Base-by-base conservation (phyloP, 108 stramenopile genomes). In the Conticribra weissflogii region DNA sequence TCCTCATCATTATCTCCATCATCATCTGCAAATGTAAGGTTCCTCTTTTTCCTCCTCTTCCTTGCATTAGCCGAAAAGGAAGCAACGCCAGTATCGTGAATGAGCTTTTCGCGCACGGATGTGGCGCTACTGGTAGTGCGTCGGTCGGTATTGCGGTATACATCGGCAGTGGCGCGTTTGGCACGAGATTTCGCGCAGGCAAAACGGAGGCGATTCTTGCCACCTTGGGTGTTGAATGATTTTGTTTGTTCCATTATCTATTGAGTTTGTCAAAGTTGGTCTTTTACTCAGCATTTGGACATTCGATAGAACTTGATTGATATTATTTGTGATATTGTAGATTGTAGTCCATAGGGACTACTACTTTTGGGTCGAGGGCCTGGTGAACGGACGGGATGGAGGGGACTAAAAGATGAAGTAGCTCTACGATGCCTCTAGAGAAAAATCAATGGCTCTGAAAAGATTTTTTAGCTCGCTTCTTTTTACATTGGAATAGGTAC, bases 101-200 rank as follows among this genome's bases (percentile, higher is more conserved):
- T 88, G 12, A 78, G 63, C 74, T 86, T 84, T 69, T 94, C 93
- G 17, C 93, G 72, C 16, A 76, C 74, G 33, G 89, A 78, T 4
- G 74, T 64, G n/a, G 93, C 83, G 36, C 81, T 89, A 36, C 77
- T 82, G 3, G 83, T 85, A 53, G 76, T 61, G 25, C 83, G 78
- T 15, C 86, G 79, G 59, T 90, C 85, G 74, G 83, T 83, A 36
- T 65, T 69, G 18, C 93, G 90, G 68, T 90, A 94, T 23, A 92
- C 88, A 81, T 94, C 93, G 19, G 93, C 90, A 30, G 83, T 88
- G 18, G 90, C 90, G 47, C 54, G 58, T 63, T 91, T 89, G 36
- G 88, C 70, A 24, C 90, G 81, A 65, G 86, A 73, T 61, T 84
- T 88, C 19, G 85, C 66, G 23, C 88, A 86, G 22, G 85, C 75